Evolutionary conservation across 179 eudicot genomes (phyloP), one percentile per base, ranked within the genome.

Genomic region (Beta corolliflora): DNA sequence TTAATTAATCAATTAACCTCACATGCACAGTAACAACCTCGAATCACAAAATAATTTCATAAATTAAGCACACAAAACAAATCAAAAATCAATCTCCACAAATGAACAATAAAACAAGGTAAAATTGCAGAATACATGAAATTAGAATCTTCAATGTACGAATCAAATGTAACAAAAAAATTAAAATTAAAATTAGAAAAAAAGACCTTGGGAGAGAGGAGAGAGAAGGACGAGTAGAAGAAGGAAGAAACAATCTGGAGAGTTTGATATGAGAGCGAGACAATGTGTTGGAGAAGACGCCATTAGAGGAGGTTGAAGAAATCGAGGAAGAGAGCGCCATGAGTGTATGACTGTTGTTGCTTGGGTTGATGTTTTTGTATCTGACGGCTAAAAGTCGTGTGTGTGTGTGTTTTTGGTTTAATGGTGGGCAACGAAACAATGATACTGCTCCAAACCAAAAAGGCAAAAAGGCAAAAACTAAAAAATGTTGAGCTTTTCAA

Each of bases 321-420:
- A 83, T 81, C n/a, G 90, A 80, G 29, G 86, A 79, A 46, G 86
- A 70, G 29, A 82, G 82, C 83, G 80, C 83, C 87, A 82, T 79
- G 16, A 52, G 29, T 25, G 29, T n/a, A n/a, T n/a, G n/a, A n/a
- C 45, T 44, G 70, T 41, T 14, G 55, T 36, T 44, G 15, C 4
- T 55, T 61, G 52, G 5, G 50, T 15, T 67, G 2, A 16, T 16
- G 54, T 50, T 41, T 44, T 52, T 36, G 6, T 48, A 15, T 68
- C 64, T 78, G 63, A 72, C 82, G 77, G 77, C 82, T 71, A 25
- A 0, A 3, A 4, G 12, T 3, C 3, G n/a, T n/a, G n/a, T n/a
- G 0, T 41, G 48, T 68, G 19, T 41, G 13, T 4, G 6, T 68
- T 18, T 16, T n/a, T 71, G 25, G 69, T 58, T 60, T 60, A 36